phyloP scores from a whole-genome alignment of 371 early-diverging fungal genomes.

The Actinomortierella wolfii region DNA sequence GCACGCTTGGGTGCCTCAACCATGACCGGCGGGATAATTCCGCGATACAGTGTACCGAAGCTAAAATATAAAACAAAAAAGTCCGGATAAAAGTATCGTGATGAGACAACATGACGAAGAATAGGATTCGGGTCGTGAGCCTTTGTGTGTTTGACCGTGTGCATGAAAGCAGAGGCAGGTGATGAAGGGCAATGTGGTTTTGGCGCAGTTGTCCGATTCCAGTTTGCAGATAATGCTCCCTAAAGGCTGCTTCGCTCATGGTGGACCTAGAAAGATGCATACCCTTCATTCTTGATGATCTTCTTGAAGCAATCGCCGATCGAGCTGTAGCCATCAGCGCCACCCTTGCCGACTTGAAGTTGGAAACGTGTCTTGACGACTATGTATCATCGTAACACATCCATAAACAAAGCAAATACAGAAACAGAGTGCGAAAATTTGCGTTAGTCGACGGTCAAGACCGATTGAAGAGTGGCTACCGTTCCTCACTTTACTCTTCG shows the following conservation, averaged over 20 bases:
- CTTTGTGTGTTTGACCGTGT: too few species aligned
- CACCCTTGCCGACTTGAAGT: slow-evolving; percentile 80
- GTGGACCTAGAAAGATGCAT: slow-evolving; percentile 12
- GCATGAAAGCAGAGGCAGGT: not conserved
- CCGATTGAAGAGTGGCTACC: slow-evolving; percentile 2
- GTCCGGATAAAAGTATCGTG: too few species aligned
- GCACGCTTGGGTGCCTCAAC: slow-evolving; percentile 98
- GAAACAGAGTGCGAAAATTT: not conserved
- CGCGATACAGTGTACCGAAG: slow-evolving; percentile 85
- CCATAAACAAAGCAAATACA: too few species aligned
- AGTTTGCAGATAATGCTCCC: not conserved
- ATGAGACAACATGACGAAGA: too few species aligned
- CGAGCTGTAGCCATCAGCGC: slow-evolving; percentile 71
- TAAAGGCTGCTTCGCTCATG: not conserved
- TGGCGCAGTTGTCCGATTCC: not conserved
- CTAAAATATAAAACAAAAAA: slow-evolving; percentile 27
- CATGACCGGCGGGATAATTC: slow-evolving; percentile 95
- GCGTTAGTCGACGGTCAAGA: too few species aligned
- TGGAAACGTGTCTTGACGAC: slow-evolving; percentile 98
- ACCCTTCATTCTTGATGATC: slow-evolving; percentile 94
- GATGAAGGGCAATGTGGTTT: not conserved
- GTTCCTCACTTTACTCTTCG: not conserved
- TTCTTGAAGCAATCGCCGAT: slow-evolving; percentile 78
- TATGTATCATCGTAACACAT: slow-evolving; percentile 17
- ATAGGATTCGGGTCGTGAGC: too few species aligned